Evolutionary conservation across 2,329 filamentous ascomycete species (phyloP).

Genomic region (Ophiocordyceps camponoti-rufipedis): DNA sequence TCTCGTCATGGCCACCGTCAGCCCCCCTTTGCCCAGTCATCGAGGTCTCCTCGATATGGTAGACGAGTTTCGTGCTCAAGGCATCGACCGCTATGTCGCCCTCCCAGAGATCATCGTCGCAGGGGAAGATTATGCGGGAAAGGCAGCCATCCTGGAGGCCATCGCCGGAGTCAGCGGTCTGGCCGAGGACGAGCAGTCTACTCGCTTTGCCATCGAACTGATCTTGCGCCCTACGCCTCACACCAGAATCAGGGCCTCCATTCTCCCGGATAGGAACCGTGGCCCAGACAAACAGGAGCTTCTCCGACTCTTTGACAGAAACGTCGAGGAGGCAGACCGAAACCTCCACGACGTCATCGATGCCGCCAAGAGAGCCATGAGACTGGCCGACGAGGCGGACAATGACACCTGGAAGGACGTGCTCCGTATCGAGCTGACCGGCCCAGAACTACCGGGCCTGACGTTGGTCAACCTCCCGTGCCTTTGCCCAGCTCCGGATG

Average conservation of each 20-base stretch:
- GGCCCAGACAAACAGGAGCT: constrained; percentile 8
- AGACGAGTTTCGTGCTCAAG: constrained; percentile 4
- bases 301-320: constrained; percentile 9
- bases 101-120: constrained; percentile 35
- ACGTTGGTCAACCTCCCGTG: constrained; percentile 43
- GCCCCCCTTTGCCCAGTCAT: constrained; percentile 3
- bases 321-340: constrained; percentile 6
- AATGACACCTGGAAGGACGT: constrained; percentile 26
- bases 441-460: constrained; percentile 28
- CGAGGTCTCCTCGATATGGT: constrained; percentile 5
- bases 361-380: constrained; percentile 28
- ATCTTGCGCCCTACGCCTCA: constrained; percentile 27
- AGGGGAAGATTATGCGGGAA: constrained; percentile 44
- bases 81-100: constrained; percentile 11
- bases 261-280: constrained; percentile 12
- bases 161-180: constrained; percentile 45
- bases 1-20: constrained; percentile 1
- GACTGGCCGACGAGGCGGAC: constrained; percentile 13
- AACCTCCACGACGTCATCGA: constrained; percentile 16
- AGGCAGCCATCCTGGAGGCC: constrained; percentile 46
- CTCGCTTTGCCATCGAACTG: constrained; percentile 44
- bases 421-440: constrained; percentile 27
- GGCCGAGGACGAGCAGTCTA: constrained; percentile 37
- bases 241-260: constrained; percentile 14
- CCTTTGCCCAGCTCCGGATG: constrained; percentile 27